Evolutionary conservation across 306 rosid genomes (phyloP).

Genomic region (Vigna unguiculata): DNA sequence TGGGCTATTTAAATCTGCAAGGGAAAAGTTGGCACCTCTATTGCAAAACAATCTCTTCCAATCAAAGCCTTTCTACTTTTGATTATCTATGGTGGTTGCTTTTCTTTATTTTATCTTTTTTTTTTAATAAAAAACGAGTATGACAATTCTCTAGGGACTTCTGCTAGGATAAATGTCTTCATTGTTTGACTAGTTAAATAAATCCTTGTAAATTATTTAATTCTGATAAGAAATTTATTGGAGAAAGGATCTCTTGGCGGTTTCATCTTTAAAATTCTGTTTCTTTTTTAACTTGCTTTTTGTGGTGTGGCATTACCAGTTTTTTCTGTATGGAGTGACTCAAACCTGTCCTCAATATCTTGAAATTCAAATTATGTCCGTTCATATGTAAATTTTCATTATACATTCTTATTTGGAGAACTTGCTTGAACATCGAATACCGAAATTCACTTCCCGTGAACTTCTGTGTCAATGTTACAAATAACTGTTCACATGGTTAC

Average conservation of each 20-base stretch:
- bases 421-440: neutral
- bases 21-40: neutral
- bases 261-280: neutral
- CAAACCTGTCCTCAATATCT: neutral
- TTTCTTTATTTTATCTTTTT: neutral
- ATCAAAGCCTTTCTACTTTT: neutral
- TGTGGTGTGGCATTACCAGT: neutral
- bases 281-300: neutral
- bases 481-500: constrained; percentile 10
- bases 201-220: neutral
- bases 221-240: neutral
- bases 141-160: neutral
- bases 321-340: neutral
- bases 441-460: neutral
- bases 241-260: neutral
- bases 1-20: neutral
- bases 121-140: neutral
- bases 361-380: neutral
- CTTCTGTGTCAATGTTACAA: neutral
- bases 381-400: no score
- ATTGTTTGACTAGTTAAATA: neutral
- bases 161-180: neutral
- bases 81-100: neutral
- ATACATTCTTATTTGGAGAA: neutral
- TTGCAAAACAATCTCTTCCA: neutral